Base-by-base conservation (phyloP, 2,329 filamentous ascomycete species). In the Venturia asperata region DNA sequence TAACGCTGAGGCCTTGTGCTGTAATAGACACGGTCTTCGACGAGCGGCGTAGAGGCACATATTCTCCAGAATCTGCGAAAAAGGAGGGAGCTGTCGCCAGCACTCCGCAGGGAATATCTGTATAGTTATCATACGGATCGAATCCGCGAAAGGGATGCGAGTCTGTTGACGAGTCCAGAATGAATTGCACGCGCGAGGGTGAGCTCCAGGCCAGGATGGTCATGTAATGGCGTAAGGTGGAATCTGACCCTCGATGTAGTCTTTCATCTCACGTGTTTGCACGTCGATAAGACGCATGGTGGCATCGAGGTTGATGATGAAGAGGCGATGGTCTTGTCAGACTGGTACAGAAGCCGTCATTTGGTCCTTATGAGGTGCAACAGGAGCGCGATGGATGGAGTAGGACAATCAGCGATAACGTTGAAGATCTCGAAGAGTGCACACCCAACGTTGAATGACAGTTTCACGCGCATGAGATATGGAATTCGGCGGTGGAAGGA, bases 181-280 rank as follows among this genome's bases (percentile, higher is more conserved):
- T 6, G 4, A 17, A 43, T 43, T 17, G 42, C 37, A 11, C 17
- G 7, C 42, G 61, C 19, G 15, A n/a, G 47, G 10, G 6, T 41
- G 58, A 5, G 11, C 43, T 66, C 65, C 65, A 66, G 2, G 62
- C 65, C 13, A 66, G 60, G 13, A 66, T 42, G 10, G 30, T 41
- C n/a, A 56, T 34, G 41, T 66, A 21, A 65, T 63, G 24, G 64
- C 58, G 37, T 65, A 63, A 21, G 64, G 37, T 17, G 62, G 47
- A 21, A 61, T 30, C 11, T 55, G 49, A 21, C 49, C 27, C 24
- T 55, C 49, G 9, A 30, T 7, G 49, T 17, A 55, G 27, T 30
- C 24, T 11, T 55, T 34, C 27, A 55, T 34, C 13, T 34, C 27
- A 24, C 24, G 49, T 5, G 49, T 55, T 15, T 15, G 10, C 11